phyloP scores from a whole-genome alignment of 2,329 filamentous ascomycete species.

The Venturia nashicola region DNA sequence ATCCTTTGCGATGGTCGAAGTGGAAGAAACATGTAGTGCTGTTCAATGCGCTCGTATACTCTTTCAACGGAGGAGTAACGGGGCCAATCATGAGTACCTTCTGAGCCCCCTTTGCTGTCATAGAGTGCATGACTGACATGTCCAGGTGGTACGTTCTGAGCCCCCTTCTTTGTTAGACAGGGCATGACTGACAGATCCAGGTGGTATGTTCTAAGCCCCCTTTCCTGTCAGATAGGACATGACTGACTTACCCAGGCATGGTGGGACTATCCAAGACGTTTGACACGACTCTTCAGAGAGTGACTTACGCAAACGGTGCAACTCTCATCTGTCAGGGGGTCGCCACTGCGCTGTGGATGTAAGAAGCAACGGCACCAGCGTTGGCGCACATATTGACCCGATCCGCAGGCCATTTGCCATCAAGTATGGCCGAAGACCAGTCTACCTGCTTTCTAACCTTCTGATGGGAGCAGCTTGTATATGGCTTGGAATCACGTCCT shows the following conservation, averaged over 20 bases:
- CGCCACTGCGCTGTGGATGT: conserved; percentile 3
- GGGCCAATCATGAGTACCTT: background rate
- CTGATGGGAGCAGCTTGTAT: conserved; percentile 5
- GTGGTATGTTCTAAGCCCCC: background rate
- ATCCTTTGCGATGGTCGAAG: conserved; percentile 36
- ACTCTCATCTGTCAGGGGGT: conserved; percentile 5
- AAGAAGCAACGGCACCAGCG: background rate
- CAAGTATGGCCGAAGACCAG: conserved; percentile 6
- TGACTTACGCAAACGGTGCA: conserved; percentile 7
- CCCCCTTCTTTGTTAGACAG: no score
- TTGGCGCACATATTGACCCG: background rate
- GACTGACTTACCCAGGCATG: background rate
- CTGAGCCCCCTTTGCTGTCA: no score
- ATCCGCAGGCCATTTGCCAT: background rate
- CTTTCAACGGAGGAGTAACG: conserved; percentile 2
- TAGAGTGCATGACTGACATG: no score
- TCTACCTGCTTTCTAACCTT: conserved; percentile 2
- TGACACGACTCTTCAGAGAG: background rate
- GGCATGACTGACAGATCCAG: no score
- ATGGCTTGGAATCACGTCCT: conserved; percentile 1
- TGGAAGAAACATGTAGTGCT: conserved; percentile 31
- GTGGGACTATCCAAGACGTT: background rate
- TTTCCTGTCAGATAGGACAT: background rate
- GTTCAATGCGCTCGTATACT: background rate
- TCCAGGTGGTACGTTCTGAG: no score